These are phyloP conservation scores for Eutrema heterophyllum DNA, from an alignment of 345 rosid genomes.

Conservation along the genomic window DNA sequence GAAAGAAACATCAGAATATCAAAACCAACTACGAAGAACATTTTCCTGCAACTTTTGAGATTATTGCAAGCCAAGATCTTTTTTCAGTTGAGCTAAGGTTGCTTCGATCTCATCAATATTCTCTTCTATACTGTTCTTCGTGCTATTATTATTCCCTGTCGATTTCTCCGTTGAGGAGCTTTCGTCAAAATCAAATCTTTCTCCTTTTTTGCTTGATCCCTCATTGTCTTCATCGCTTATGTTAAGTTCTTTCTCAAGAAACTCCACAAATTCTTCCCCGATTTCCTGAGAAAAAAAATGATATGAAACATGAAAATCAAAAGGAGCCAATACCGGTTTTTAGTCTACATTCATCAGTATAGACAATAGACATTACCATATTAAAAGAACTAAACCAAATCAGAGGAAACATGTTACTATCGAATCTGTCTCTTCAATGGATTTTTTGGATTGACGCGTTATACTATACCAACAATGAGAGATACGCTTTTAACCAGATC, in stretches of 20 bases:
- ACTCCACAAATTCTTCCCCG: conserved; percentile 93
- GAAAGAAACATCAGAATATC: too few species aligned
- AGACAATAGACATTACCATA: neutral
- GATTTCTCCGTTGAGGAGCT: conserved; percentile 27
- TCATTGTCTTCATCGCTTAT: conserved; percentile 47
- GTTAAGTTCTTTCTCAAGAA: conserved; percentile 83
- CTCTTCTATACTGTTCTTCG: conserved; percentile 57
- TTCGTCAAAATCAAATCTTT: conserved; percentile 17
- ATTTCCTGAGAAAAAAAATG: conserved; percentile 47
- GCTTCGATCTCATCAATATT: conserved; percentile 87
- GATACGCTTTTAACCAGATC: neutral
- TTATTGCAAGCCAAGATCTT: conserved; percentile 75
- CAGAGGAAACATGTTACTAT: neutral
- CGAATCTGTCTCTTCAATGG: neutral
- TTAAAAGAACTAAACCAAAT: neutral
- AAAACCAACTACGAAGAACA: neutral
- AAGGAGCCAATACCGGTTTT: neutral
- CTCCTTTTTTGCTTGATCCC: conserved; percentile 16
- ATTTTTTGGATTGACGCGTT: neutral
- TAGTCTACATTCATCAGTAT: neutral
- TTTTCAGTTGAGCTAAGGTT: conserved; percentile 73
- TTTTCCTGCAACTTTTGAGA: neutral
- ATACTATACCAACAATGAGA: neutral
- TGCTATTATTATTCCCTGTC: conserved; percentile 28
- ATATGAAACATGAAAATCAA: conserved; percentile 1